phyloP scores from a whole-genome alignment of 345 rosid genomes.

The Arabidopsis arenosa region DNA sequence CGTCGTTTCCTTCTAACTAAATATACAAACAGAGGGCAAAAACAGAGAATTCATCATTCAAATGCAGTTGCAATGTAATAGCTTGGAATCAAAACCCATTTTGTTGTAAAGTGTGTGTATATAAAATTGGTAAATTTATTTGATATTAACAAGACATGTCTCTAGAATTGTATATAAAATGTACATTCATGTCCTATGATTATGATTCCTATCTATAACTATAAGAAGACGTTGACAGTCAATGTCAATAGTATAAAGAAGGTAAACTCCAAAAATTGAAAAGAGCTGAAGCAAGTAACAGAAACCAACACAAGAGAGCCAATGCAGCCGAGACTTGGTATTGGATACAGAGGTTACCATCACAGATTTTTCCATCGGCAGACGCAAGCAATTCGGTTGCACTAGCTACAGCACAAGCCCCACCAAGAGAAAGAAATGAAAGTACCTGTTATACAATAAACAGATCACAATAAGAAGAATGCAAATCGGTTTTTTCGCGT shows the following conservation, averaged over 20 bases:
- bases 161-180: conserved; percentile 11
- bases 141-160: background rate
- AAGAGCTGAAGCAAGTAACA: conserved; percentile 61
- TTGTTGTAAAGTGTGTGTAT: background rate
- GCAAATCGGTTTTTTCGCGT: background rate
- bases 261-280: conserved; percentile 74
- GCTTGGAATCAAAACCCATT: background rate
- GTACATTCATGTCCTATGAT: conserved; percentile 32
- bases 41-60: too few relatives aligned
- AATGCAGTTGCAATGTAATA: background rate
- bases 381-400: conserved; percentile 51
- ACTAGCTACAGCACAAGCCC: conserved; percentile 66
- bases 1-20: background rate
- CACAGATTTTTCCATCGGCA: conserved; percentile 38
- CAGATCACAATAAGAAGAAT: background rate
- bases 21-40: background rate
- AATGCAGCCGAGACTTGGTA: conserved; percentile 67
- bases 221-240: background rate
- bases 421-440: conserved; percentile 63
- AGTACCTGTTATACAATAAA: conserved; percentile 51
- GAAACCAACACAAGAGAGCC: conserved; percentile 72
- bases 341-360: conserved; percentile 52
- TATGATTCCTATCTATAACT: conserved; percentile 18
- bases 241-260: conserved; percentile 47
- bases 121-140: background rate